Percentiles rank a stretch among this genome's conserved stretches.
phyloP scores from a whole-genome alignment of 1,139 yeast genomes.

The Blastobotrys apis region DNA sequence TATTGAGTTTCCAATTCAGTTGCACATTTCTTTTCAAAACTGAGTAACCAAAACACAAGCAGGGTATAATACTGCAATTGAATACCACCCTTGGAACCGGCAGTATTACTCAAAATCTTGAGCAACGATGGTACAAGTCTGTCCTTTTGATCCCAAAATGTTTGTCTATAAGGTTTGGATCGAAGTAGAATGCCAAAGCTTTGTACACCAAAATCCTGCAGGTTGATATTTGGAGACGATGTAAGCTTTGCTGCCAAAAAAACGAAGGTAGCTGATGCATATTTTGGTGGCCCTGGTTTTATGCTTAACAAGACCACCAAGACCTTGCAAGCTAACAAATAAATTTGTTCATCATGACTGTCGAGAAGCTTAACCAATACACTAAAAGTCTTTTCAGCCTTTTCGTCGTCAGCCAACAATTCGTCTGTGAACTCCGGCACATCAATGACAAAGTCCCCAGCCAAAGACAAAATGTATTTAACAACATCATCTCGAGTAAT shows the following conservation, averaged over 20 bases:
- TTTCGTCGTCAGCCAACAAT: constrained; percentile 40
- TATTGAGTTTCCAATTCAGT: constrained; percentile 45
- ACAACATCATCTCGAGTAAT: constrained; percentile 62
- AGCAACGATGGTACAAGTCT: constrained; percentile 56
- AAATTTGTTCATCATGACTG: constrained; percentile 37
- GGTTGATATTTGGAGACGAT: constrained; percentile 46
- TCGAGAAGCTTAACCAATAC: constrained; percentile 52
- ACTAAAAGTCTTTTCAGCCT: constrained; percentile 51
- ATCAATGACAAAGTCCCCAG: constrained; percentile 56
- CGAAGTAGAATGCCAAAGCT: constrained; percentile 59
- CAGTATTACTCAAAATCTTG: constrained; percentile 44
- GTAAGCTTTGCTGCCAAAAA: constrained; percentile 44
- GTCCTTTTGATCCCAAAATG: constrained; percentile 51
- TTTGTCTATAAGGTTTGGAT: constrained; percentile 52
- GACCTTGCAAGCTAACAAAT: constrained; percentile 35
- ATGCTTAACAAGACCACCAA: constrained; percentile 31
- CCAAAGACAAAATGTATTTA: constrained; percentile 65
- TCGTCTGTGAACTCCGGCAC: constrained; percentile 46
- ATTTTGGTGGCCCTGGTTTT: constrained; percentile 30
- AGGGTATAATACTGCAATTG: constrained; percentile 82
- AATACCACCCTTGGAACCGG: constrained; percentile 47
- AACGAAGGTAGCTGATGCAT: constrained; percentile 43
- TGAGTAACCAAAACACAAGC: constrained; percentile 76
- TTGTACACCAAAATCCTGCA: constrained; percentile 65
- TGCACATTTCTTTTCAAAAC: constrained; percentile 62